A percentile compares a stretch with the other conserved stretches of the same genome.
Conservation (phyloP, 1,284 basidiomycete species). For the Cryptococcus maquisensis region DNA sequence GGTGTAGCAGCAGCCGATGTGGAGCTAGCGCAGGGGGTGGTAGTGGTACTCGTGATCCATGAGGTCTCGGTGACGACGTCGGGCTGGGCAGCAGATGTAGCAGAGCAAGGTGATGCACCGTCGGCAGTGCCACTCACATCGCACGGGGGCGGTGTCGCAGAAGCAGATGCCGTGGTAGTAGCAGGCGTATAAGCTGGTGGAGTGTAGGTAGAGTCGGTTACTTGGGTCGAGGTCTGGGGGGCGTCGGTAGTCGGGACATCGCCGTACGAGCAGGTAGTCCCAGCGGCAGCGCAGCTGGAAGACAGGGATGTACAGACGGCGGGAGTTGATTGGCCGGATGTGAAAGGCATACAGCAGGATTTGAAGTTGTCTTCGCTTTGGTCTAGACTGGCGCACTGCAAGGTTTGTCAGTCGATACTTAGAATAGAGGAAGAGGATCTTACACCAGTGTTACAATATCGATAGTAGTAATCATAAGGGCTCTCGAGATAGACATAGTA, state of each 20-base stretch:
- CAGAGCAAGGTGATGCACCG: too few relatives aligned
- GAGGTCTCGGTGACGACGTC: background rate
- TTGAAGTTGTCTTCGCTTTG: constrained; percentile 12
- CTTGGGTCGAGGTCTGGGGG: background rate
- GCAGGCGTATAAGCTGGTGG: constrained; percentile 6
- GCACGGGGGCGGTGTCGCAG: background rate
- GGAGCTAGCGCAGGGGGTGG: constrained; percentile 4
- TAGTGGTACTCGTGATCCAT: constrained; percentile 11
- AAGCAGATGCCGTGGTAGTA: background rate
- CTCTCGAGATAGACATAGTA: constrained; percentile 20
- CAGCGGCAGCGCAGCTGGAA: constrained; percentile 4
- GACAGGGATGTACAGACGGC: constrained; percentile 9
- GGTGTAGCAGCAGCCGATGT: constrained; percentile 1
- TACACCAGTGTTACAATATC: constrained; percentile 16
- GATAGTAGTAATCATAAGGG: constrained; percentile 14
- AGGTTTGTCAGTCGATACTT: background rate
- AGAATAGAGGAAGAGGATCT: constrained; percentile 1
- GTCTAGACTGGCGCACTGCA: constrained; percentile 10
- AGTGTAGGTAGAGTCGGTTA: background rate
- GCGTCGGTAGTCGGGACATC: constrained; percentile 7
- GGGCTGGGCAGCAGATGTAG: background rate
- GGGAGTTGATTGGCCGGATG: constrained; percentile 12
- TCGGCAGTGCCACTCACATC: background rate
- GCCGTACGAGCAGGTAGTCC: constrained; percentile 11
- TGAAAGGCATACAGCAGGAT: constrained; percentile 16